Evolutionary conservation across 1,139 yeast species (phyloP).

Genomic region (Hemisphaericaspora subhashii): DNA sequence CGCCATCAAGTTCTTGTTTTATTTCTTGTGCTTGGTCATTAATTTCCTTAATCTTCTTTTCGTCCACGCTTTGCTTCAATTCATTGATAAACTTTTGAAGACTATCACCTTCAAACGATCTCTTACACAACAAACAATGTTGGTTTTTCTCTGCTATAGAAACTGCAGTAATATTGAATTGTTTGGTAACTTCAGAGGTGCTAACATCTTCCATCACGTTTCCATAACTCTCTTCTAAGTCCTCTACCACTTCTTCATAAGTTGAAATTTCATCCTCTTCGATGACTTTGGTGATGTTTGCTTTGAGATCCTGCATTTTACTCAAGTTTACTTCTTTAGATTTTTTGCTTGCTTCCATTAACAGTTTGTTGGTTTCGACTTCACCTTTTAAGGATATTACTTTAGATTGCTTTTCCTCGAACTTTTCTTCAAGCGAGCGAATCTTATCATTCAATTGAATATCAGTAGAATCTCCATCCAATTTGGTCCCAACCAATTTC

Average conservation of each 20-base stretch:
- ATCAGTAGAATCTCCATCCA: constrained; percentile 27
- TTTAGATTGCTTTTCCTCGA: constrained; percentile 13
- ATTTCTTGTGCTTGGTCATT: constrained; percentile 33
- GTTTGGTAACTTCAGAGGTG: constrained; percentile 63
- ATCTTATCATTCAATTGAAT: constrained; percentile 17
- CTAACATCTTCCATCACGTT: constrained; percentile 62
- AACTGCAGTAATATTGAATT: constrained; percentile 64
- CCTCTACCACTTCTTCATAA: constrained; percentile 50
- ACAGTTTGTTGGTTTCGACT: constrained; percentile 10
- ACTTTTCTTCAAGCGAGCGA: constrained; percentile 10
- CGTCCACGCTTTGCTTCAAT: constrained; percentile 37
- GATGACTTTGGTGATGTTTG: constrained; percentile 26
- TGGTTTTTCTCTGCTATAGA: constrained; percentile 56
- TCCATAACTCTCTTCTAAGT: constrained; percentile 60
- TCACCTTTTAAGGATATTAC: constrained; percentile 12
- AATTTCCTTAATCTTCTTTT: constrained; percentile 37
- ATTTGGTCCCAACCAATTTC: constrained; percentile 17
- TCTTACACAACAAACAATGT: constrained; percentile 64
- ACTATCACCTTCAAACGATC: constrained; percentile 53
- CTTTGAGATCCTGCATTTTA: constrained; percentile 18
- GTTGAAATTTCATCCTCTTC: constrained; percentile 50
- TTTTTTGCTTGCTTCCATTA: constrained; percentile 9
- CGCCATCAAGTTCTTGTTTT: constrained; percentile 28
- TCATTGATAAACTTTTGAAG: constrained; percentile 32
- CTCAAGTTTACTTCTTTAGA: constrained; percentile 17